Percentiles rank a stretch among this genome's conserved stretches.
phyloP scores from a whole-genome alignment of 1,284 basidiomycete species.

The Anthracocystis walkeri region DNA sequence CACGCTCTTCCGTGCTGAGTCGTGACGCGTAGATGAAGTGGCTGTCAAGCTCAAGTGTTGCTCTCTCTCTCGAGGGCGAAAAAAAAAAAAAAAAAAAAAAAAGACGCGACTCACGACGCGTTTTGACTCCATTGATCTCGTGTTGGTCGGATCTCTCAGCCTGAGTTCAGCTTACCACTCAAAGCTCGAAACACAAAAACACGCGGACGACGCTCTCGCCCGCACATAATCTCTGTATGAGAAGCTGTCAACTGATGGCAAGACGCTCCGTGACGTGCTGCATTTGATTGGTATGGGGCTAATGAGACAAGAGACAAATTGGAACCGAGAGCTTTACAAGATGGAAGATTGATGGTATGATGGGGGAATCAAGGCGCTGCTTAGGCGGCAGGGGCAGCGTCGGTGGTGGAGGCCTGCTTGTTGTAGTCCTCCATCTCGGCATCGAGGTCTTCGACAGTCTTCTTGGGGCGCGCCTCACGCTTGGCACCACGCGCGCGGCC shows the following conservation, averaged over 20 bases:
- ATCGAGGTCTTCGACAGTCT: conserved; percentile 74
- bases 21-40: conserved; percentile 27
- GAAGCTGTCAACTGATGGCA: neutral
- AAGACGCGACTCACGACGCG: conserved; percentile 18
- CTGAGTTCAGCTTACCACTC: neutral
- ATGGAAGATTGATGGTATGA: neutral
- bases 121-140: neutral
- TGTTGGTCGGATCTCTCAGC: neutral
- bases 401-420: conserved; percentile 55
- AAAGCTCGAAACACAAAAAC: neutral
- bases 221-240: neutral
- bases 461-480: conserved; percentile 71
- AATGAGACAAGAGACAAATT: neutral
- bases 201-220: neutral
- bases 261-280: neutral
- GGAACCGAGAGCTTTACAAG: conserved; percentile 4
- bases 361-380: neutral
- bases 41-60: conserved; percentile 5
- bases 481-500: conserved; percentile 72
- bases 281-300: neutral
- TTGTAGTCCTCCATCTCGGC: conserved; percentile 75
- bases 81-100: too few species aligned
- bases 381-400: conserved; percentile 41
- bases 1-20: conserved; percentile 8
- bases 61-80: neutral